Percentiles rank a stretch among this genome's conserved stretches.
Evolutionary conservation across 257 asterid genomes (phyloP).

Genomic region (Plantago major): DNA sequence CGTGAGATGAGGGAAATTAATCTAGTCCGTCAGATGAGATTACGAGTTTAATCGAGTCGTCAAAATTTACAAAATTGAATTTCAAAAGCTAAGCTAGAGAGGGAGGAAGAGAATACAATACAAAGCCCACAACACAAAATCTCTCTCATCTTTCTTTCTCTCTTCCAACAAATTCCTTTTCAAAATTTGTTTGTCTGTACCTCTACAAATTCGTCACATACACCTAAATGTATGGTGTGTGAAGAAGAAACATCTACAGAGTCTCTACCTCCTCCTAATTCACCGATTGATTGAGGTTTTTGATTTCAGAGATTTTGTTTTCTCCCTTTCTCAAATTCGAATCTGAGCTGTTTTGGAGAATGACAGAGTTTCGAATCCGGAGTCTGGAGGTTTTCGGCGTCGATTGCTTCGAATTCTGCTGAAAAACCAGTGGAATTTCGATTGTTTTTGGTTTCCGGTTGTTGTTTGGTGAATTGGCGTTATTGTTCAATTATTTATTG

Average conservation of each 20-base stretch:
- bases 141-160: slow-evolving; percentile 25
- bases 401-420: slow-evolving; percentile 7
- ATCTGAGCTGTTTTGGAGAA: slow-evolving; percentile 41
- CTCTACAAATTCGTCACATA: slow-evolving; percentile 1
- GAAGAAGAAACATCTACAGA: too few species aligned
- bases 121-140: slow-evolving; percentile 23
- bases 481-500: too few species aligned
- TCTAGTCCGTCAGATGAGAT: slow-evolving; percentile 36
- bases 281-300: slow-evolving; percentile 21
- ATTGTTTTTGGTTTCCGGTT: slow-evolving; percentile 3
- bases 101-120: slow-evolving; percentile 56
- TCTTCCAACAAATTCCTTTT: slow-evolving; percentile 8
- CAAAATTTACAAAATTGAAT: slow-evolving; percentile 65
- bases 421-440: slow-evolving; percentile 20
- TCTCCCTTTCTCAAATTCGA: slow-evolving; percentile 31
- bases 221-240: slow-evolving; percentile 1
- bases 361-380: slow-evolving; percentile 19
- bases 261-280: slow-evolving; percentile 24
- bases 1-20: slow-evolving; percentile 32
- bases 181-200: too few species aligned
- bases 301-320: background rate
- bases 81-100: slow-evolving; percentile 75
- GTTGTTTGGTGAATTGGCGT: slow-evolving; percentile 25
- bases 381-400: slow-evolving; percentile 10
- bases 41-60: slow-evolving; percentile 34